phyloP scores from a whole-genome alignment of 2,329 filamentous ascomycete genomes.

The Sclerotinia spermophila region DNA sequence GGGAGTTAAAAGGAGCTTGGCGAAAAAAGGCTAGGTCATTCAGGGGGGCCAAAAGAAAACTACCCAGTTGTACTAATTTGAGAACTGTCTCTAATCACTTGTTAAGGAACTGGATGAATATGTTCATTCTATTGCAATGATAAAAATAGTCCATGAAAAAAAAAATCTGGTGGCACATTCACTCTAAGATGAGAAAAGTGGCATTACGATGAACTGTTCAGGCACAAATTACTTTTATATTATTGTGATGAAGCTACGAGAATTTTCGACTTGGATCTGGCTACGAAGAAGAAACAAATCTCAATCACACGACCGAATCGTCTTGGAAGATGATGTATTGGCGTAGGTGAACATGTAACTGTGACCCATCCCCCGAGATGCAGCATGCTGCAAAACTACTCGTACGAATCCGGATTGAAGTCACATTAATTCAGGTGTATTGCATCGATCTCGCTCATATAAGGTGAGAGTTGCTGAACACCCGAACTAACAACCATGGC shows the following conservation, averaged over 20 bases:
- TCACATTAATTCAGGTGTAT: not conserved
- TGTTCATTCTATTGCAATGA: accelerated
- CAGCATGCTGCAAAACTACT: not conserved
- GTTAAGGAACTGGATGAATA: accelerated
- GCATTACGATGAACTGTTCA: not conserved
- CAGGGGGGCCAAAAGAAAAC: not conserved
- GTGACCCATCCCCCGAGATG: not conserved
- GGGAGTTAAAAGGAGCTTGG: not conserved
- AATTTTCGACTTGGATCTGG: too few relatives aligned
- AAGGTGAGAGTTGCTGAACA: not conserved
- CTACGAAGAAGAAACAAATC: not conserved
- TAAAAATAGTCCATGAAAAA: not conserved
- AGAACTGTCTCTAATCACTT: not conserved
- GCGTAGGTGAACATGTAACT: not conserved
- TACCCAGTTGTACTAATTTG: not conserved
- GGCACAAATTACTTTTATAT: not conserved
- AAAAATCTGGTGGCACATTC: not conserved
- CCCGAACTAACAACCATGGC: not conserved
- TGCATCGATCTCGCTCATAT: not conserved
- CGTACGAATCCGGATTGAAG: not conserved
- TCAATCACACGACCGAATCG: not conserved
- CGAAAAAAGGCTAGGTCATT: not conserved
- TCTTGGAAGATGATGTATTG: too few relatives aligned
- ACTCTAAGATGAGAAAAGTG: not conserved
- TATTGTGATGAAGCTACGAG: not conserved